A percentile compares a stretch with the other conserved stretches of the same genome.
Evolutionary conservation across 257 asterid genomes (phyloP).

Genomic region (Misopates orontium): DNA sequence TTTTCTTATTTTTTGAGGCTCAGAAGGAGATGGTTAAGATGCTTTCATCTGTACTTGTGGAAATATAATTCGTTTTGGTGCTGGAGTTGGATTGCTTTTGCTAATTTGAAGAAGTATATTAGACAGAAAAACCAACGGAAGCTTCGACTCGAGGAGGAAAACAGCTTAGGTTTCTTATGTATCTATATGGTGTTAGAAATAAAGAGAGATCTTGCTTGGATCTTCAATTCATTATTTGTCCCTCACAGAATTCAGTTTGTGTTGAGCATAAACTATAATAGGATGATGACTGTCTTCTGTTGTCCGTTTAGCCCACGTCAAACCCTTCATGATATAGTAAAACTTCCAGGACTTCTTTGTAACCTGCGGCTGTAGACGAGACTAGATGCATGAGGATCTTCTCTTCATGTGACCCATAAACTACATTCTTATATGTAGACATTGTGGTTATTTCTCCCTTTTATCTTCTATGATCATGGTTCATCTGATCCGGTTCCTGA

Average conservation of each 20-base stretch:
- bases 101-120: background rate
- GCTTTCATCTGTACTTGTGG: no score
- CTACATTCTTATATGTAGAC: background rate
- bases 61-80: no score
- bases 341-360: slow-evolving; percentile 1
- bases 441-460: slow-evolving; percentile 4
- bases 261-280: background rate
- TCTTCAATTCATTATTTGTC: background rate
- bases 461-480: background rate
- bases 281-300: background rate
- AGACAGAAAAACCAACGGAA: background rate
- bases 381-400: slow-evolving; percentile 11
- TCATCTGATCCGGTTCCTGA: no score
- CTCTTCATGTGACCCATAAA: background rate
- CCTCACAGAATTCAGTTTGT: background rate
- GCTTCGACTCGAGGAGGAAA: background rate
- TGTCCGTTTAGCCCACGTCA: no score
- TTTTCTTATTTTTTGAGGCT: background rate
- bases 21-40: no score
- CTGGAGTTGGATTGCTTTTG: no score
- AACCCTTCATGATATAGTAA: background rate
- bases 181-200: background rate
- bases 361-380: slow-evolving; percentile 19
- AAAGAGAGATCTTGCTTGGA: no score
- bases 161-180: background rate